phyloP scores from a whole-genome alignment of 768 basidiomycete genomes.

The Suillus sp. region DNA sequence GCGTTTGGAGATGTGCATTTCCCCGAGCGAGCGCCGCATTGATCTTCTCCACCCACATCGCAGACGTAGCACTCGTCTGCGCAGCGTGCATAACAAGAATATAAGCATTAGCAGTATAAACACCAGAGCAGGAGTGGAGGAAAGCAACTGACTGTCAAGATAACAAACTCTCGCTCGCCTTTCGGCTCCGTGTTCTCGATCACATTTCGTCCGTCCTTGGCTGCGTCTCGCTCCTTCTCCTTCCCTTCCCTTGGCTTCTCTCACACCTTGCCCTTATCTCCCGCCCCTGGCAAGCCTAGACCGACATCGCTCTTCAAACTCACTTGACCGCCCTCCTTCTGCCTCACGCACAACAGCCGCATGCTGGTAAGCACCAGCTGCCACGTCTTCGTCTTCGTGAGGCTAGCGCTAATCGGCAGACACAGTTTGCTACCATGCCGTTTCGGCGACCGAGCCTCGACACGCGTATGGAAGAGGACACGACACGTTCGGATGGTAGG shows the following conservation, averaged over 20 bases:
- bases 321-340: conserved; percentile 38
- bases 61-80: conserved; percentile 41
- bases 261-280: conserved; percentile 7
- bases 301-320: conserved; percentile 55
- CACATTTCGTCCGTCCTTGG: conserved; percentile 47
- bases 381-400: conserved; percentile 52
- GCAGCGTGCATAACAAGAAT: not conserved
- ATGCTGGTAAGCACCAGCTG: conserved; percentile 57
- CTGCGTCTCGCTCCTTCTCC: conserved; percentile 44
- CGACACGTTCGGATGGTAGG: conserved; percentile 41
- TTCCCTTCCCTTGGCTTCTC: conserved; percentile 21
- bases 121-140: not conserved
- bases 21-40: conserved; percentile 28
- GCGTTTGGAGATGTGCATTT: not conserved
- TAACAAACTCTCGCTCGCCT: conserved; percentile 59
- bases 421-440: conserved; percentile 61
- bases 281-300: conserved; percentile 24
- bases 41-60: conserved; percentile 44
- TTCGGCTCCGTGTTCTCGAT: conserved; percentile 53
- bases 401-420: conserved; percentile 46
- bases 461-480: conserved; percentile 52
- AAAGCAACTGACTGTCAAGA: conserved; percentile 53
- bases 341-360: conserved; percentile 60
- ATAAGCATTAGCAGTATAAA: conserved; percentile 3
- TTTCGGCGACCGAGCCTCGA: conserved; percentile 55